A percentile compares a stretch with the other conserved stretches of the same genome.
Evolutionary conservation across 2,329 filamentous ascomycete species (phyloP).

Genomic region (Rhinocladiella similis): DNA sequence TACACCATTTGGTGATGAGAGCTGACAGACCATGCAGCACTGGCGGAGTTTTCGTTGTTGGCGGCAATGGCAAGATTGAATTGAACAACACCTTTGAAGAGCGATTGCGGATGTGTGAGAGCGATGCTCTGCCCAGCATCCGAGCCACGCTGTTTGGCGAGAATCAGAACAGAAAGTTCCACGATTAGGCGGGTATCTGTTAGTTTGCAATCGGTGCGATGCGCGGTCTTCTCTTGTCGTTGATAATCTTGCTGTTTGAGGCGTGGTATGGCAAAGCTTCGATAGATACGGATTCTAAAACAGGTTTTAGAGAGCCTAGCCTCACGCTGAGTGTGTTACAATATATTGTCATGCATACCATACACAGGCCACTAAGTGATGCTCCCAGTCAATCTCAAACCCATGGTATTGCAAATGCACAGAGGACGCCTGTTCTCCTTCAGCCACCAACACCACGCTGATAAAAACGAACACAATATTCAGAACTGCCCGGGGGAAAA

Average conservation of each 20-base stretch:
- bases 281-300: background rate
- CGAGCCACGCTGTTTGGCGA: conserved; percentile 86
- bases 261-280: background rate
- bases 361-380: too few species aligned
- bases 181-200: conserved; percentile 61
- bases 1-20: background rate
- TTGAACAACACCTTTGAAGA: conserved; percentile 99
- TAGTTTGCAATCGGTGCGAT: background rate
- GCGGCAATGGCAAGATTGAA: conserved; percentile 88
- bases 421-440: too few species aligned
- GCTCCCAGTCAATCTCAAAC: too few species aligned
- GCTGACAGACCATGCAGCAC: conserved; percentile 56
- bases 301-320: too few species aligned
- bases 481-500: background rate
- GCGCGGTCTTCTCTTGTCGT: too few species aligned
- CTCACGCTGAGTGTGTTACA: too few species aligned
- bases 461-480: background rate
- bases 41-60: conserved; percentile 78
- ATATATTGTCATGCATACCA: too few species aligned
- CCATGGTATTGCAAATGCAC: too few species aligned
- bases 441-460: too few species aligned
- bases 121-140: conserved; percentile 79
- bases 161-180: conserved; percentile 95
- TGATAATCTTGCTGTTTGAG: too few species aligned
- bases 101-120: conserved; percentile 79